Base-by-base conservation (phyloP, 345 rosid species). In the Brassica rapa region DNA sequence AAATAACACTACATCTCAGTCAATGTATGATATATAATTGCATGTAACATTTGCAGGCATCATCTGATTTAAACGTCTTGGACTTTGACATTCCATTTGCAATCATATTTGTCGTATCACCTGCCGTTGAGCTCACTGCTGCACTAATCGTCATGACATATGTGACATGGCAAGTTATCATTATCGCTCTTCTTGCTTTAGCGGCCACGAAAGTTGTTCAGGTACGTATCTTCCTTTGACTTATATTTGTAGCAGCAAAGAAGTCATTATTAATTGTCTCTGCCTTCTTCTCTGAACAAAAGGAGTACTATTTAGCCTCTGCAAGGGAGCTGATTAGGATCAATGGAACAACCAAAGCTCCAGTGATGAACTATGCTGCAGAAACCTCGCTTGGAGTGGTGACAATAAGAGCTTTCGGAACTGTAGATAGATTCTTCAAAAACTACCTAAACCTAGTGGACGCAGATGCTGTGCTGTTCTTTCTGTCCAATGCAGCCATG, bases 311-410 rank as follows among this genome's bases (percentile, higher is more conserved):
- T 80, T 66, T 88, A 76, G 87, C 93, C 10, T 82, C 98, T 27
- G 95, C 98, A 6, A 86, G 90, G 49, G 97, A 94, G 74, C 80
- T 94, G 41, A 88, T 89, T 57, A 83, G 98, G 78, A 92, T 94
- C 69, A 94, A 88, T 5, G 97, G 97, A 73, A 94, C 93, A 10
- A 94, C 97, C 25, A 94, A 94, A 78, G 97, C 98, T 68, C 98
- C 98, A 5, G 88, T 94, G 14, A 89, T 92, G 97, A 94, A 89
- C 62, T 88, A 83, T 75, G 92, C 94, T 63, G 84, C 97, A 1
- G 97, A 94, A 86, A 92, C 98, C 69, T 88, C 97, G 62, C 93
- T 84, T 1, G 95, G 97, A 49, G 91, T 86, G 39, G 84, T 87
- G 66, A 92, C 97, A n/a, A 86, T 94, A 72, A 86, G 97, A 85